Base-by-base conservation (phyloP, 2,329 filamentous ascomycete species). In the Grosmannia penicillata region DNA sequence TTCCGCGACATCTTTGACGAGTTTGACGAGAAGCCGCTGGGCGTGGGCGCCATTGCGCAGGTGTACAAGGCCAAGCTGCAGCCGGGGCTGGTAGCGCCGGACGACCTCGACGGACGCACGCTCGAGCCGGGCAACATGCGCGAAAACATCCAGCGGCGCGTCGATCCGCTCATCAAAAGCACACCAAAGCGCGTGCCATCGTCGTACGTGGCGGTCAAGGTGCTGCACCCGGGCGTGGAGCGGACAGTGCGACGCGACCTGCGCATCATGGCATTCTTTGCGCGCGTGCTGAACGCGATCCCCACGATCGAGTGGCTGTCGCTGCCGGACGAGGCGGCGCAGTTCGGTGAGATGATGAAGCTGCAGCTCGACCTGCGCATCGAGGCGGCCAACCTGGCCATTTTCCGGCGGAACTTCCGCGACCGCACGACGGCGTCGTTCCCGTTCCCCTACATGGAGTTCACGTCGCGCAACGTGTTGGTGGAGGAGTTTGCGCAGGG, bases 261-360 rank as follows among this genome's bases (percentile, higher is more conserved):
- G 39, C 75, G 77, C 26, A 98, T 98, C 51, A 98, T 98, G 91
- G 69, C 65, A 8, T 85, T 93, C 60, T 95, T 98, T 52, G 91
- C 91, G 14, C 69, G 74, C 0, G 52, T 82, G 6, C 77, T 98
- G 48, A 93, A 96, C 57, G 62, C 72, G 2, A 80, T 98, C 24
- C 91, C 91, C 1, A 94, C 87, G 0, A 91, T 98, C 53, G 85
- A 96, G 58, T 98, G 91, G 91, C 68, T 98, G 6, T 95, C 89
- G 0, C 74, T 98, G 8, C 91, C 91, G 0, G 89, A 95, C 48
- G 91, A 98, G 56, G 91, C 96, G 4, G 61, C 69, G 13, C 86
- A 96, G 52, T 98, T 98, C 53, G 89, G 87, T 19, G 82, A 93
- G 54, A 98, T 98, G 91, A 98, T 98, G 91, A 80, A 80, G 51